Conservation (phyloP, 2,329 filamentous ascomycete species). For the Botrytis fragariae region DNA sequence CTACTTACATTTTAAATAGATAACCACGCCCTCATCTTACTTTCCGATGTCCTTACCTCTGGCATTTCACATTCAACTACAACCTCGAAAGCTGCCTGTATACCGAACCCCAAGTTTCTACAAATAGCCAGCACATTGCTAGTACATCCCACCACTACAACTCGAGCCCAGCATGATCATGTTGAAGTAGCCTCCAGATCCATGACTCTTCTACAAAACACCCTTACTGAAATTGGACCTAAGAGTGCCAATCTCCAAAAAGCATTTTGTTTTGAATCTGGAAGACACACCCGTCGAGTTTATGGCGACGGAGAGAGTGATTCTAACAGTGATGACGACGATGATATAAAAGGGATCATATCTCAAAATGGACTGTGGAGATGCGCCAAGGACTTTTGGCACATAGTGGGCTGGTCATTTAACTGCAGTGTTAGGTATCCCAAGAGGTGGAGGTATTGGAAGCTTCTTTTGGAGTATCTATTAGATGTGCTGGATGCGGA, state of each 20-base stretch:
- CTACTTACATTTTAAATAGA: constrained; percentile 41
- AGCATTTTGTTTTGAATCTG: constrained; percentile 65
- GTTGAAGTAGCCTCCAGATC: constrained; percentile 62
- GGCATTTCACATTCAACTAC: constrained; percentile 43
- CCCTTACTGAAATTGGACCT: constrained; percentile 65
- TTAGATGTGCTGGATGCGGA: constrained; percentile 74
- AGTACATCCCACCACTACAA: constrained; percentile 79
- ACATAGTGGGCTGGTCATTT: constrained; percentile 85
- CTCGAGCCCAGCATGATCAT: constrained; percentile 63
- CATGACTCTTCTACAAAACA: constrained; percentile 65
- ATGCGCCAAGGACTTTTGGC: constrained; percentile 85
- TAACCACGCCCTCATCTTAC: constrained; percentile 58
- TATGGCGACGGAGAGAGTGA: constrained; percentile 43
- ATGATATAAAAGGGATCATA: constrained; percentile 54
- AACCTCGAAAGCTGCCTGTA: constrained; percentile 48
- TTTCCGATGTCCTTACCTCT: constrained; percentile 61
- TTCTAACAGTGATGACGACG: constrained; percentile 44
- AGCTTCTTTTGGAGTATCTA: constrained; percentile 75
- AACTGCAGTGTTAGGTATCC: constrained; percentile 77
- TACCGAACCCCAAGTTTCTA: constrained; percentile 71
- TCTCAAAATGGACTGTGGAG: constrained; percentile 68
- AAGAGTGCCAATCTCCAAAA: constrained; percentile 65
- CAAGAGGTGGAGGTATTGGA: constrained; percentile 78
- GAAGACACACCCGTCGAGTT: constrained; percentile 32
- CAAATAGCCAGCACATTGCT: constrained; percentile 76